Percentiles rank a stretch among this genome's conserved stretches.
Evolutionary conservation across 768 basidiomycete species (phyloP).

Genomic region (Lanmaoa rubissima): DNA sequence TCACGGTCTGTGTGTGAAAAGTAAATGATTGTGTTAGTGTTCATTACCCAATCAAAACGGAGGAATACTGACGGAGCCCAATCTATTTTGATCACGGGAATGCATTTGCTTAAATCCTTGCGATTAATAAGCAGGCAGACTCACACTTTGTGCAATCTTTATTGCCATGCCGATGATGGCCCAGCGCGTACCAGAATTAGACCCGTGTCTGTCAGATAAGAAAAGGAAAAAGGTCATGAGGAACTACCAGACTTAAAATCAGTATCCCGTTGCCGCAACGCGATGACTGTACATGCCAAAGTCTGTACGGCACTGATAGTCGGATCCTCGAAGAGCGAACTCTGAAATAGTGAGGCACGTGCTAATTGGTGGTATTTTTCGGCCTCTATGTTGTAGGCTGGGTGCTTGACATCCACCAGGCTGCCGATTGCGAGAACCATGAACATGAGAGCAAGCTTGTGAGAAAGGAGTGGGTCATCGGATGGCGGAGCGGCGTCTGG

Average conservation of each 20-base stretch:
- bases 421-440: conserved; percentile 67
- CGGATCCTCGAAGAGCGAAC: conserved; percentile 64
- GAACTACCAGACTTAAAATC: conserved; percentile 40
- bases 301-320: conserved; percentile 68
- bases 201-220: conserved; percentile 65
- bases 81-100: conserved; percentile 42
- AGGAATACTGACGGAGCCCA: conserved; percentile 56
- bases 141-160: conserved; percentile 68
- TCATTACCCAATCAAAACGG: background rate
- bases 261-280: conserved; percentile 31
- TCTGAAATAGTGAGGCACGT: conserved; percentile 61
- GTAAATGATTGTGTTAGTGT: conserved; percentile 5
- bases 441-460: conserved; percentile 62
- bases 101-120: background rate
- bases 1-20: conserved; percentile 55
- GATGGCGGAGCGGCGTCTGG: conserved; percentile 40
- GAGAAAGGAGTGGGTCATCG: conserved; percentile 54
- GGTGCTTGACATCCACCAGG: conserved; percentile 53
- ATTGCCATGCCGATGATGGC: conserved; percentile 67
- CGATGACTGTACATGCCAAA: conserved; percentile 42
- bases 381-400: conserved; percentile 63
- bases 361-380: conserved; percentile 70
- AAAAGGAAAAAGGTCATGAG: conserved; percentile 72
- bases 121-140: conserved; percentile 29
- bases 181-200: conserved; percentile 63